Conservation (phyloP, 306 rosid species). For the Cucurbita maxima region DNA sequence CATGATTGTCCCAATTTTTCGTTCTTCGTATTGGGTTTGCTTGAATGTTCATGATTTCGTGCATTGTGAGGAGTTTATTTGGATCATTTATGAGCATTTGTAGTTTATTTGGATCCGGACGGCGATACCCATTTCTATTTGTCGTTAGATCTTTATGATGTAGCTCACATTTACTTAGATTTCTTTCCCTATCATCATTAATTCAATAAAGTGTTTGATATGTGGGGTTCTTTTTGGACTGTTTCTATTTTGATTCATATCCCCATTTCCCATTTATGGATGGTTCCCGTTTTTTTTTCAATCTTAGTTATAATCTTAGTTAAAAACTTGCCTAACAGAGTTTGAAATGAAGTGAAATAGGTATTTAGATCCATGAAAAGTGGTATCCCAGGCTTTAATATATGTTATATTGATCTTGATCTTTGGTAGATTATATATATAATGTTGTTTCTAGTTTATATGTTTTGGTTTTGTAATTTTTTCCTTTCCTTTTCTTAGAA, state of each 20-base stretch:
- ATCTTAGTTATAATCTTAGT: background rate
- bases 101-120: background rate
- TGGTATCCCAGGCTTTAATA: background rate
- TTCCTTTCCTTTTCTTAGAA: constrained; percentile 26
- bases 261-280: constrained; percentile 2
- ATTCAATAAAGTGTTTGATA: background rate
- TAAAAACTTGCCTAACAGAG: background rate
- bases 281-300: background rate
- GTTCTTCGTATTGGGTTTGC: background rate
- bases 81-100: background rate
- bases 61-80: background rate
- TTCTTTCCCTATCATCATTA: background rate
- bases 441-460: background rate
- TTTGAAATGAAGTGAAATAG: background rate
- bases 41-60: background rate
- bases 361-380: background rate
- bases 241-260: background rate
- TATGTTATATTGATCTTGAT: background rate
- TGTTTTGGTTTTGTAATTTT: background rate
- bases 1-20: background rate
- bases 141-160: background rate
- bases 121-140: background rate
- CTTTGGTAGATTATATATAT: background rate
- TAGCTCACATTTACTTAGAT: background rate
- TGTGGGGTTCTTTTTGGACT: constrained; percentile 2